Base-by-base conservation (phyloP, 2,329 filamentous ascomycete species). In the Simplicillium sp. region DNA sequence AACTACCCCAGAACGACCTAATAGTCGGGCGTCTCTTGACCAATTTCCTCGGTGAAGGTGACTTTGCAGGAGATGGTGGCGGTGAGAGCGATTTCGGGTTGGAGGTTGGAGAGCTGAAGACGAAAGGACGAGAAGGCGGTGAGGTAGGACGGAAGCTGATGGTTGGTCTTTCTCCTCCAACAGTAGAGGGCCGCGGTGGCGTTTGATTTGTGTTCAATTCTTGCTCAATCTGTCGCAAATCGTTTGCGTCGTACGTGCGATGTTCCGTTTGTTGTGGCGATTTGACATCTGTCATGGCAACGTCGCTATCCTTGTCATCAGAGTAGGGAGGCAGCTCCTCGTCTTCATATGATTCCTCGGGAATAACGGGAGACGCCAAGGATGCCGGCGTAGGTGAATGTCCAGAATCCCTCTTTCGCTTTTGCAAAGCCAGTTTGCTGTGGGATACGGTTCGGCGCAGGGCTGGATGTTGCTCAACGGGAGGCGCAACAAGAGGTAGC, bases 401-500 rank as follows among this genome's bases (percentile, higher is more conserved):
- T 7, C 67, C 71, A 17, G 74, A 79, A 50, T 79, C 74, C 44
- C 76, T 65, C 56, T 74, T 79, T 52, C 11, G 56, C 46, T 16
- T 45, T 41, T 15, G 20, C 20, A 25, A 25, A 25, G 20, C 20
- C 20, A 25, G 9, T 25, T 25, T 25, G 9, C 20, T 25, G 9
- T 25, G 20, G 6, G 20, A 25, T 25, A 25, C 20, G 9, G 20
- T 6, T 25, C 20, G 20, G 20, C 73, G 65, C 40, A 77, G 62
- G 13, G 72, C 68, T 15, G 73, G 73, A 48, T 77, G 73, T 53
- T 74, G 63, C 53, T 76, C 71, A 2, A 59, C 57, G 11, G 70
- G 70, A 33, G 67, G 67, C 32, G 66, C 55, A 29, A 69, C 48
- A 18, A 61, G 48, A 14, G 57, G 52, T 14, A 40, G 36, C 35